Percentiles rank a stretch among this genome's conserved stretches.
Evolutionary conservation across 202 grass and related monocot species (phyloP).

Genomic region (Musa balbisiana): DNA sequence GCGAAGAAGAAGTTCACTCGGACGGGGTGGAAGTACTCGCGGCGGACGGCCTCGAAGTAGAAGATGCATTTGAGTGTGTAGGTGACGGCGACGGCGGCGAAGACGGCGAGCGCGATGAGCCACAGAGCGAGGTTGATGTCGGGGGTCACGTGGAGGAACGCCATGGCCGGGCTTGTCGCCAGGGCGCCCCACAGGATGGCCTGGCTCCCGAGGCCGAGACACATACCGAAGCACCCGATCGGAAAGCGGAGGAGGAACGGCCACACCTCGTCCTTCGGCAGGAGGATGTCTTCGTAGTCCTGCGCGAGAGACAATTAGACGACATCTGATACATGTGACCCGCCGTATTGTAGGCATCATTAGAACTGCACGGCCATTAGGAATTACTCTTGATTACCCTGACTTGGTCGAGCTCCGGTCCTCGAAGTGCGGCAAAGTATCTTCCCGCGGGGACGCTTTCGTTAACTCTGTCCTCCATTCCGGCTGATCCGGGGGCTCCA

Average conservation of each 20-base stretch:
- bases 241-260: slow-evolving; percentile 89
- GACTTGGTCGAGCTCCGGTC: slow-evolving; percentile 91
- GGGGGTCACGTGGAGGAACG: slow-evolving; percentile 63
- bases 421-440: slow-evolving; percentile 85
- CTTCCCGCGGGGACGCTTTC: slow-evolving; percentile 75
- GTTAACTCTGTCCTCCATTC: slow-evolving; percentile 48
- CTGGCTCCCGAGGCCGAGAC: slow-evolving; percentile 73
- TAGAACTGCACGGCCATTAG: background rate
- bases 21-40: slow-evolving; percentile 89
- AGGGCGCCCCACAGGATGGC: slow-evolving; percentile 88
- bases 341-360: no score
- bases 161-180: slow-evolving; percentile 47
- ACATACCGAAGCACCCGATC: slow-evolving; percentile 80
- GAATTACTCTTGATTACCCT: slow-evolving; percentile 37
- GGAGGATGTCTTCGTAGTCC: slow-evolving; percentile 78
- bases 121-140: slow-evolving; percentile 66
- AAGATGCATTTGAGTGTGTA: slow-evolving; percentile 82
- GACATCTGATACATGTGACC: no score
- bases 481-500: slow-evolving; percentile 18
- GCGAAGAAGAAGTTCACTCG: slow-evolving; percentile 93
- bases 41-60: slow-evolving; percentile 87
- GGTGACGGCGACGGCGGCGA: slow-evolving; percentile 47
- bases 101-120: slow-evolving; percentile 47
- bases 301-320: background rate
- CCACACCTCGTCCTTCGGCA: slow-evolving; percentile 88